Base-by-base conservation (phyloP, 169 alveolate species). In the Plasmodium gaboni region DNA sequence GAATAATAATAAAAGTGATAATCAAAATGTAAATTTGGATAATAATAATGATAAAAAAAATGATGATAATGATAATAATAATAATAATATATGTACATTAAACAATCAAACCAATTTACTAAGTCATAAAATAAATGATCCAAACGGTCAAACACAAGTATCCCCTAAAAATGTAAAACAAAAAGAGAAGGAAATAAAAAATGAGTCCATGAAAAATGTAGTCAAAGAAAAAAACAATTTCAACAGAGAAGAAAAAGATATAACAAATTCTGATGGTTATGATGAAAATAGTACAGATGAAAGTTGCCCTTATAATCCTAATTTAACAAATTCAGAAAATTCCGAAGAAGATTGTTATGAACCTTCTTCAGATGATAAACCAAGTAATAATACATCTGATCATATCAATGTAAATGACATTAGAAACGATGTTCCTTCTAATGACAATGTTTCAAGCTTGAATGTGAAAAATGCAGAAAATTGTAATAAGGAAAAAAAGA, bases 1-100 rank as follows among this genome's bases (percentile, higher is more conserved):
- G 38, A 46, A 10, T 46, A 22, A 67, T 38, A 38, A 28, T 48
- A 13, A 67, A 67, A 15, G 38, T 7, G 28, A 68, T n/a, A 50
- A 46, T n/a, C 12, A 26, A 19, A 38, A 38, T 38, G 57, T 32
- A 10, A 46, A 32, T 2, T 32, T 13, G 6, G 59, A 24, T 50
- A 53, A 53, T 53, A 12, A n/a, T 53, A 53, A 5, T 10, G 17
- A 53, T 53, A 50, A 50, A 50, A 67, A 67, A 32, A 67, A 38
- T 17, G 7, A 26, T n/a, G 19, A 53, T 53, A 13, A 53, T 9
- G 26, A 53, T 10, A 53, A n/a, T n/a, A 53, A n/a, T n/a, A 53
- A 13, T 28, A 28, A 28, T 28, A 4, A 28, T 28, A 1, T 28
- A 5, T 28, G 38, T 28, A 28, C 38, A 4, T 28, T 5, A 28